These are phyloP conservation scores for Myxozyma neglecta DNA, from an alignment of 805 yeast genomes.

Conservation along the genomic window DNA sequence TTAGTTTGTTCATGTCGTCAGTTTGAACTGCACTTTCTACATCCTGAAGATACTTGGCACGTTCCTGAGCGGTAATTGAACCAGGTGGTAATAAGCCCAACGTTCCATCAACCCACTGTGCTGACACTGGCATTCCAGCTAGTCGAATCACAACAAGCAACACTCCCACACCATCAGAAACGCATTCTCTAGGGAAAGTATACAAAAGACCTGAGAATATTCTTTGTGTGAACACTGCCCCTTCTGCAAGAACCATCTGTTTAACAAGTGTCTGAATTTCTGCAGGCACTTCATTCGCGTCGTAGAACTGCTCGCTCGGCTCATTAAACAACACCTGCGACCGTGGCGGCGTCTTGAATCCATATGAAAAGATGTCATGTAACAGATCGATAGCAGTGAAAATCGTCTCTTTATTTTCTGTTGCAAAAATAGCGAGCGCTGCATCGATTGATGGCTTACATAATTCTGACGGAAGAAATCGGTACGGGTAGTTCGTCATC, in stretches of 20 bases:
- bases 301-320: conserved; percentile 7
- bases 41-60: conserved; percentile 58
- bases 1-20: conserved; percentile 70
- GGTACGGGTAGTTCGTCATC: conserved; percentile 68
- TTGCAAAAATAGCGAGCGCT: conserved; percentile 53
- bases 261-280: conserved; percentile 53
- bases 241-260: conserved; percentile 53
- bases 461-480: conserved; percentile 48
- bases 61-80: conserved; percentile 67
- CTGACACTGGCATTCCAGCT: conserved; percentile 42
- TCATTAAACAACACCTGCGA: conserved; percentile 52
- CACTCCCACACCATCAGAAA: conserved; percentile 73
- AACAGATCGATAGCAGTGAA: conserved; percentile 69
- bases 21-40: conserved; percentile 56
- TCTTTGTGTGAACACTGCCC: conserved; percentile 55
- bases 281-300: conserved; percentile 52
- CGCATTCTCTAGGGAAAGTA: conserved; percentile 67
- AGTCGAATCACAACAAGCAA: conserved; percentile 61
- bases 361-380: conserved; percentile 84
- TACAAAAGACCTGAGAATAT: conserved; percentile 67
- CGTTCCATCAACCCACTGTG: conserved; percentile 64
- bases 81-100: conserved; percentile 59
- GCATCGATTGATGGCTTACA: conserved; percentile 54
- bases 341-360: conserved; percentile 75
- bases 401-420: conserved; percentile 72